These are phyloP conservation scores for Samsoniella hepiali DNA, from an alignment of 2,329 filamentous ascomycete genomes.

Conservation along the genomic window DNA sequence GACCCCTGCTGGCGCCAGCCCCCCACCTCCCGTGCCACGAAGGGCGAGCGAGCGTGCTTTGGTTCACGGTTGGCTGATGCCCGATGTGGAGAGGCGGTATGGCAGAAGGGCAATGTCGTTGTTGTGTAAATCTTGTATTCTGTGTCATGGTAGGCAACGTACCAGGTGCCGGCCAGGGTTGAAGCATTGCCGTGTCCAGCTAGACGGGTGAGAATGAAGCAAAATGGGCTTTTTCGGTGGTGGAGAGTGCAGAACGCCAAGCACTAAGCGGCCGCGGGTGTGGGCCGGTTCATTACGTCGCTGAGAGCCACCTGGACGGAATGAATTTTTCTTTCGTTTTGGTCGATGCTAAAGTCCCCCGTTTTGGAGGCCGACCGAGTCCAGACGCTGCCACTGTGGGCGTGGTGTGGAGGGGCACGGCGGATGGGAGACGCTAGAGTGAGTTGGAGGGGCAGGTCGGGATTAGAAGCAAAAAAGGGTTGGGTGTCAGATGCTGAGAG, in stretches of 20 bases:
- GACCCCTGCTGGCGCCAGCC: conserved; percentile 1
- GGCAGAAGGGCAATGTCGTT: not conserved
- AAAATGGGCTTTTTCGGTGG: not conserved
- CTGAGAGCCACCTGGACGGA: not conserved
- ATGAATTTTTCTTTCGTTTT: conserved; percentile 2
- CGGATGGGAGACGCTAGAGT: conserved; percentile 8
- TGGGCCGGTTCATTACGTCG: conserved; percentile 14
- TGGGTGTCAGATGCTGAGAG: not conserved
- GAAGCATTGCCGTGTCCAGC: not conserved
- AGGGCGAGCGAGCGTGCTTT: not conserved
- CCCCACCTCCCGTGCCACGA: not conserved
- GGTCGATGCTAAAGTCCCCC: not conserved
- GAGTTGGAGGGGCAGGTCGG: not conserved
- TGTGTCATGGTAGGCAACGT: no score
- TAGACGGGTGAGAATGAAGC: not conserved
- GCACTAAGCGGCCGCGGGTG: not conserved
- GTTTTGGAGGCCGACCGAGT: conserved; percentile 8
- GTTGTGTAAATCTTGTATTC: not conserved
- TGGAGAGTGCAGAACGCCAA: conserved; percentile 12
- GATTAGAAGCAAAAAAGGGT: not conserved
- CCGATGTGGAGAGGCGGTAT: not conserved
- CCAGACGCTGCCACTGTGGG: conserved; percentile 11
- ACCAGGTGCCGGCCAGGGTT: no score
- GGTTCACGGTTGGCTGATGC: not conserved
- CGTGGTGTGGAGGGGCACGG: conserved; percentile 8